phyloP scores from a whole-genome alignment of 768 basidiomycete genomes.

The Termitomyces sp. region DNA sequence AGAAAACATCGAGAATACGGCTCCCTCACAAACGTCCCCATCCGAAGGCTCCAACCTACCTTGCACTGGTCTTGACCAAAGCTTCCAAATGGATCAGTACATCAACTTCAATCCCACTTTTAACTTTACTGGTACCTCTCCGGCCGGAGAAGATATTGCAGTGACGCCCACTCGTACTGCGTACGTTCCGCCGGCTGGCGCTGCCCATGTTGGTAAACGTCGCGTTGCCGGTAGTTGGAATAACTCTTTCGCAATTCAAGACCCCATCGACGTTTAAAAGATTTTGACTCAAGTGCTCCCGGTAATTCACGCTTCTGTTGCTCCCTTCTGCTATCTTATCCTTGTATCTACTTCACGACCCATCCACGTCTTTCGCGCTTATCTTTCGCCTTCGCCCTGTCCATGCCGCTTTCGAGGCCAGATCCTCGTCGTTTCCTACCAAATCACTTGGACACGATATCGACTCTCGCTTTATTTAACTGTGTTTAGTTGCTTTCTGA shows the following conservation, averaged over 20 bases:
- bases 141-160: conserved; percentile 11
- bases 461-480: conserved; percentile 41
- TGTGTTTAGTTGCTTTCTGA: conserved; percentile 50
- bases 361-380: not conserved
- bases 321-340: conserved; percentile 13
- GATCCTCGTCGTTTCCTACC: not conserved
- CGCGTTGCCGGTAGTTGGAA: conserved; percentile 55
- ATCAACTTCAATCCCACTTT: conserved; percentile 24
- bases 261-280: conserved; percentile 22
- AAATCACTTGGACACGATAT: conserved; percentile 10
- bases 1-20: conserved; percentile 5
- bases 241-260: conserved; percentile 14
- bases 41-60: not conserved
- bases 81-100: conserved; percentile 24
- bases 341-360: conserved; percentile 12
- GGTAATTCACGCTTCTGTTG: not conserved
- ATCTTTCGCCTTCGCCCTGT: not conserved
- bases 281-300: not conserved
- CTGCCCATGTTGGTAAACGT: conserved; percentile 40
- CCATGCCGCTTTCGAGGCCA: not conserved
- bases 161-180: conserved; percentile 19
- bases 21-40: conserved; percentile 2
- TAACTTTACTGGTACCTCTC: conserved; percentile 10
- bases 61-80: conserved; percentile 4
- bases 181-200: conserved; percentile 55